Evolutionary conservation across 2,329 filamentous ascomycete species (phyloP).

Genomic region (Colletotrichum gigasporum): DNA sequence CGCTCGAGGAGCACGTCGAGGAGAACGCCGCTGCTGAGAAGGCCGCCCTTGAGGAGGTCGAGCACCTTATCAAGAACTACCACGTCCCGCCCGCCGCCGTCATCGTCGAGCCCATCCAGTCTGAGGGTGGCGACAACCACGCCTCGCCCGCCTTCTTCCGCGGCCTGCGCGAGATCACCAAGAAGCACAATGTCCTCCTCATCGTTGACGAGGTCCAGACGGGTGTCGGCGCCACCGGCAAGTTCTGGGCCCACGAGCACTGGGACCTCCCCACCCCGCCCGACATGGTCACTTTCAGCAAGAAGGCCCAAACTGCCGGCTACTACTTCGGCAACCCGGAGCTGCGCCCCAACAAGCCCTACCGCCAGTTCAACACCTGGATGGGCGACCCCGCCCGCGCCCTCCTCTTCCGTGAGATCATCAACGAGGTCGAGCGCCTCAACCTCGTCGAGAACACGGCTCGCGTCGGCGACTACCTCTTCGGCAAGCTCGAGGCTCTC

Average conservation of each 20-base stretch:
- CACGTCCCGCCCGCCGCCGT: constrained; percentile 84
- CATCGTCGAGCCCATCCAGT: constrained; percentile 90
- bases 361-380: constrained; percentile 98
- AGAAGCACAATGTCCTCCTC: constrained; percentile 80
- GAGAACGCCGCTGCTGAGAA: constrained; percentile 87
- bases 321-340: constrained; percentile 89
- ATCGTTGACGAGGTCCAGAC: constrained; percentile 97
- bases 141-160: constrained; percentile 89
- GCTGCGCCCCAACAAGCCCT: constrained; percentile 89
- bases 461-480: constrained; percentile 82
- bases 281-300: constrained; percentile 94
- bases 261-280: constrained; percentile 83
- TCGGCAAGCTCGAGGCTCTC: constrained; percentile 72
- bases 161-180: constrained; percentile 81
- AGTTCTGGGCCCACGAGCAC: constrained; percentile 98
- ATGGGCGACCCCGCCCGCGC: constrained; percentile 92
- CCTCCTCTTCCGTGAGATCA: constrained; percentile 86
- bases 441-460: constrained; percentile 85
- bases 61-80: constrained; percentile 81
- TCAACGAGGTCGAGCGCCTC: constrained; percentile 80
- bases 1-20: constrained; percentile 78
- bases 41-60: constrained; percentile 83
- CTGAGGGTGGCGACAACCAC: constrained; percentile 95
- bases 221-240: constrained; percentile 89
- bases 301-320: constrained; percentile 93